A percentile compares a stretch with the other conserved stretches of the same genome.
phyloP scores from a whole-genome alignment of 192 early-diverging fungal species.

The Entomortierella beljakovae region DNA sequence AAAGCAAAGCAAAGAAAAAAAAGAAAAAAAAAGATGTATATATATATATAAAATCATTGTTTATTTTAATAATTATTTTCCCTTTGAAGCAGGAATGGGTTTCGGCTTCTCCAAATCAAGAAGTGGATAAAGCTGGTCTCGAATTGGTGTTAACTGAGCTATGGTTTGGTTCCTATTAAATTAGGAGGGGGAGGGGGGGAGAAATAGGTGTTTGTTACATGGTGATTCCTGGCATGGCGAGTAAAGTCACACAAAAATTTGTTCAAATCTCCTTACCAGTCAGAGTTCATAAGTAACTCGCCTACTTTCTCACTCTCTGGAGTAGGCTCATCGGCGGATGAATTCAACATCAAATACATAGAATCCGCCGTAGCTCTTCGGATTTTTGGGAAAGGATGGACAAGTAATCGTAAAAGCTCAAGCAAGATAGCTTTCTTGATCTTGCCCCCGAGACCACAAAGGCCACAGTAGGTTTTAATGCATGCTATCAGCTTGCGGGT shows the following conservation, averaged over 20 bases:
- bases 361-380: constrained; percentile 77
- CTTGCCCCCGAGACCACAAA: constrained; percentile 53
- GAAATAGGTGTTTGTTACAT: background rate
- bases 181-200: background rate
- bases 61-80: constrained; percentile 3
- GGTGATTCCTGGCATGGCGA: background rate
- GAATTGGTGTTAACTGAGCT: constrained; percentile 50
- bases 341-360: constrained; percentile 72
- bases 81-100: background rate
- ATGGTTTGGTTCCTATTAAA: constrained; percentile 59
- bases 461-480: constrained; percentile 70
- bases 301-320: constrained; percentile 64
- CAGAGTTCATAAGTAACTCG: constrained; percentile 69
- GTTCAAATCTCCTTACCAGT: constrained; percentile 70
- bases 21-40: background rate
- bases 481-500: constrained; percentile 72
- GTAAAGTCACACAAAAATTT: constrained; percentile 9
- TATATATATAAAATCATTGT: background rate
- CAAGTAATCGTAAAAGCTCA: constrained; percentile 71
- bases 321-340: constrained; percentile 60
- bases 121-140: constrained; percentile 61
- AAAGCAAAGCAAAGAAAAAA: background rate
- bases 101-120: constrained; percentile 45
- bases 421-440: constrained; percentile 65
- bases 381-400: constrained; percentile 84